phyloP scores from a whole-genome alignment of 2,329 filamentous ascomycete species.

The Cryphonectria japonica region DNA sequence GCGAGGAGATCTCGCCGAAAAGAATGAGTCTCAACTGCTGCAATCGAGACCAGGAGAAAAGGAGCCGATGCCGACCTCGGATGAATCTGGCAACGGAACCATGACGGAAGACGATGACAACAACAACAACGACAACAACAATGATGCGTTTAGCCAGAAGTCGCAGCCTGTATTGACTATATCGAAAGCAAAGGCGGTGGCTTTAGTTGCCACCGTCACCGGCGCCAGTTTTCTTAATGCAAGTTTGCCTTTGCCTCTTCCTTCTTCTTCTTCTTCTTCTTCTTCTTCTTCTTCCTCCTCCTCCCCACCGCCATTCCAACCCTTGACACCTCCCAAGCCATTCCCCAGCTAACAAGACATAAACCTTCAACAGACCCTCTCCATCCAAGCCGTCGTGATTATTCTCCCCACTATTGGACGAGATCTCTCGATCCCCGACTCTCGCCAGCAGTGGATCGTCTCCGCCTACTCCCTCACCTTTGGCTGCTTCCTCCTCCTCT shows the following conservation, averaged over 20 bases:
- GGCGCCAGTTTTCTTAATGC: constrained; percentile 62
- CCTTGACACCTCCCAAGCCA: neutral
- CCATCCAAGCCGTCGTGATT: constrained; percentile 63
- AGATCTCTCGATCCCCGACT: constrained; percentile 59
- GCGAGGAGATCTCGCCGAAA: neutral
- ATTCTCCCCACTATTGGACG: constrained; percentile 64
- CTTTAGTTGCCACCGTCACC: constrained; percentile 57
- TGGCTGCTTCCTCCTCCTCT: constrained; percentile 69
- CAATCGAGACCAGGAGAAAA: neutral
- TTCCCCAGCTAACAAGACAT: constrained; percentile 23
- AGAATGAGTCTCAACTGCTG: neutral
- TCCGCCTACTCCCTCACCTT: constrained; percentile 69
- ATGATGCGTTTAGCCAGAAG: neutral
- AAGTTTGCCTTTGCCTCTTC: constrained; percentile 26
- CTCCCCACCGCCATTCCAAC: neutral
- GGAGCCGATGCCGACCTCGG: constrained; percentile 16
- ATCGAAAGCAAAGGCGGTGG: constrained; percentile 57
- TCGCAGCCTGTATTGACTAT: constrained; percentile 33
- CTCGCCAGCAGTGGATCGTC: constrained; percentile 67
- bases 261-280: neutral
- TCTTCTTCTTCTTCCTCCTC: neutral
- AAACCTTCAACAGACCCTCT: constrained; percentile 50
- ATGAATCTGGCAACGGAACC: constrained; percentile 15
- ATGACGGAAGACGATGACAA: neutral
- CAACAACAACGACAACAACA: neutral